Base-by-base conservation (phyloP, 2,329 filamentous ascomycete species). In the Nigrospora oryzae region DNA sequence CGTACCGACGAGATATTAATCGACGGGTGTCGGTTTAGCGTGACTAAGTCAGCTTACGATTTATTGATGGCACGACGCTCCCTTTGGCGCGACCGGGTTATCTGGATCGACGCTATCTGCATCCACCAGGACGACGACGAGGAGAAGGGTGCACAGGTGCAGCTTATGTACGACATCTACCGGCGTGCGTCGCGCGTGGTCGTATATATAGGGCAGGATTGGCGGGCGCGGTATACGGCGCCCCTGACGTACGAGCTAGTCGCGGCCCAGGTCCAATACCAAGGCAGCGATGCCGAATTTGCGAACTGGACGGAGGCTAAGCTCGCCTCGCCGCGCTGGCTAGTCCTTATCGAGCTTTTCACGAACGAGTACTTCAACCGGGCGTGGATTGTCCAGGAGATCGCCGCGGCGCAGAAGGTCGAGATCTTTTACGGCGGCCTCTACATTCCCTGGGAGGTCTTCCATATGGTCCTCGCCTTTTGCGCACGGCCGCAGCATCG, bases 51-150 rank as follows among this genome's bases (percentile, higher is more conserved):
- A 8, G 50, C 50, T 14, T 50, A 48, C 17, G 19, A 48, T n/a
- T 23, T 52, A 2, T 43, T 52, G 10, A 38, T 52, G 5, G 46
- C 44, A 10, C 46, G 48, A n/a, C 44, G 50, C 5, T 47, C 42
- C 2, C 30, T 50, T 6, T 50, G 44, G 44, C 43, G 38, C 33
- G 42, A 46, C 6, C 39, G 48, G 23, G 42, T 13, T 12, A 36
- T 53, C 16, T 53, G 51, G 47, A 48, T 53, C 11, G 51, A 53
- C 32, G 38, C 46, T 13, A 34, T 51, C 12, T 50, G 46, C 36
- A 51, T 50, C n/a, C 46, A 50, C 8, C 48, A 53, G 23, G 28
- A 48, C 12, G 44, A 51, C 31, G 7, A 44, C 2, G 35, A 43
- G 11, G 51, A 51, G 37, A 53, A 49, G 38, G 46, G 30, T 4